phyloP scores from a whole-genome alignment of 495 filamentous ascomycete species.

The Jackrogersella minutella region DNA sequence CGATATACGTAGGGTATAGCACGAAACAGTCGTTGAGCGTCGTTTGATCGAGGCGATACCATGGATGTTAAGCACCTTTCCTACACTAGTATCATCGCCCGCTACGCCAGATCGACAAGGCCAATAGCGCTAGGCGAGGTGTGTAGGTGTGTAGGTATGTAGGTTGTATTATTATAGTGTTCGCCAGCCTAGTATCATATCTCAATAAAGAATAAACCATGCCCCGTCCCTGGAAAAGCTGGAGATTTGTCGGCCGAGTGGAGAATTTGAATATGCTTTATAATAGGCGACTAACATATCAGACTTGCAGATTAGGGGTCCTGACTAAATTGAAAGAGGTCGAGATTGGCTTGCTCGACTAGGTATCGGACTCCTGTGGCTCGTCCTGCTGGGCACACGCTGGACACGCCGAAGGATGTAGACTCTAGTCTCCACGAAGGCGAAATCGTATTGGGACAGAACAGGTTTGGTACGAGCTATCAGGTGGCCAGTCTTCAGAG shows the following conservation, averaged over 20 bases:
- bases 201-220: conserved; percentile 11
- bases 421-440: conserved; percentile 23
- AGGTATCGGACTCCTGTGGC: conserved; percentile 15
- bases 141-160: too few relatives aligned
- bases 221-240: conserved; percentile 28
- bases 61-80: conserved; percentile 24
- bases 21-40: conserved; percentile 25
- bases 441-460: conserved; percentile 28
- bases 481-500: conserved; percentile 32
- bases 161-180: conserved; percentile 28
- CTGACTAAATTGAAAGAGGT: conserved; percentile 20
- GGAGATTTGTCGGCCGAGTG: conserved; percentile 37
- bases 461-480: conserved; percentile 33
- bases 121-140: conserved; percentile 14
- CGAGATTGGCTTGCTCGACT: conserved; percentile 15
- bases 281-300: conserved; percentile 20
- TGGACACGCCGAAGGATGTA: conserved; percentile 22
- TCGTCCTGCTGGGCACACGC: conserved; percentile 21
- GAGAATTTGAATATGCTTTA: conserved; percentile 14
- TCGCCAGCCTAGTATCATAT: conserved; percentile 21
- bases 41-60: conserved; percentile 9
- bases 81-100: conserved; percentile 18
- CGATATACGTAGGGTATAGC: conserved; percentile 20
- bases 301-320: conserved; percentile 37
- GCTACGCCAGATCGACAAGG: conserved; percentile 30